Conservation (phyloP, 2,329 filamentous ascomycete species). For the Hypomyces rosellus region DNA sequence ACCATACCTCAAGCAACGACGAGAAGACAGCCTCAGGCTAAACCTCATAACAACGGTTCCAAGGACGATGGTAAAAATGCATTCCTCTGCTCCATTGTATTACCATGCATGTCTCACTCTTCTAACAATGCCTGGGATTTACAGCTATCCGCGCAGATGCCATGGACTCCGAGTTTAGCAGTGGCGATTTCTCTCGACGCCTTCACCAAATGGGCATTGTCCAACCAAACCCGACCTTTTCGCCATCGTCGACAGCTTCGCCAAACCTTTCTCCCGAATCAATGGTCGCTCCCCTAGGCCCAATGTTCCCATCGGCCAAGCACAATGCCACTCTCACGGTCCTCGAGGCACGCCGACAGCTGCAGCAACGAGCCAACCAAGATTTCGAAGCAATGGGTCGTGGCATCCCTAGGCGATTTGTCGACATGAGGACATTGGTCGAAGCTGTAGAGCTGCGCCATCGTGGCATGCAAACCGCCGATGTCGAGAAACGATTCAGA, state of each 20-base stretch:
- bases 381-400: slow-evolving; percentile 38
- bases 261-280: slow-evolving; percentile 11
- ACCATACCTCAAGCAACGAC: slow-evolving; percentile 15
- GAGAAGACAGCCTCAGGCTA: slow-evolving; percentile 10
- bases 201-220: slow-evolving; percentile 50
- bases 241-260: slow-evolving; percentile 42
- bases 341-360: slow-evolving; percentile 39
- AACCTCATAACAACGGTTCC: slow-evolving; percentile 7
- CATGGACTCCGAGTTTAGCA: slow-evolving; percentile 34
- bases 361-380: slow-evolving; percentile 38
- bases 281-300: slow-evolving; percentile 17
- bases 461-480: slow-evolving; percentile 29
- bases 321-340: slow-evolving; percentile 43
- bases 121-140: background rate
- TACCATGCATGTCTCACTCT: background rate
- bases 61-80: slow-evolving; percentile 19
- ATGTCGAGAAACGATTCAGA: slow-evolving; percentile 42
- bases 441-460: slow-evolving; percentile 40
- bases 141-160: slow-evolving; percentile 36
- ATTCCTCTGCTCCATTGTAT: background rate
- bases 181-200: slow-evolving; percentile 43
- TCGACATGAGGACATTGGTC: slow-evolving; percentile 42
- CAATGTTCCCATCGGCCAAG: slow-evolving; percentile 24
- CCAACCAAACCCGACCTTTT: slow-evolving; percentile 48
- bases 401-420: slow-evolving; percentile 33